Percentiles rank a stretch among this genome's conserved stretches.
phyloP scores from a whole-genome alignment of 202 grass and related monocot genomes.

The Zoysia matrella region DNA sequence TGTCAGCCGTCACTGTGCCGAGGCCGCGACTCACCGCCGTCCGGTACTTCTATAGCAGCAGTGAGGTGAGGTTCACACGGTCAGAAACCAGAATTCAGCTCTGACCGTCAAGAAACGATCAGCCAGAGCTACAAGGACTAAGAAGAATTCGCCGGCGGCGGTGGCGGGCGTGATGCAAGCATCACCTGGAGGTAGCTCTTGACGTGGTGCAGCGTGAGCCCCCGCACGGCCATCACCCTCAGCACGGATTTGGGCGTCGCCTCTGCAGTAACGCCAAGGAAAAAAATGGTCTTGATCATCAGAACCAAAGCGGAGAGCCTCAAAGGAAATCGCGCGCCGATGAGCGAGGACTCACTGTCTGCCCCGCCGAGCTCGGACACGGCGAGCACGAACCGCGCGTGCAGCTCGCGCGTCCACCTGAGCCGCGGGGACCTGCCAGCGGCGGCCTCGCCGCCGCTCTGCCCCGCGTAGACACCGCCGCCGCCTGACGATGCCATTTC shows the following conservation, averaged over 20 bases:
- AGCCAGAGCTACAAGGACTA: background rate
- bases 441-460: constrained; percentile 23
- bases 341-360: constrained; percentile 56
- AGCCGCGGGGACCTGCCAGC: constrained; percentile 54
- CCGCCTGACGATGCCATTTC: constrained; percentile 48
- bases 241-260: constrained; percentile 87
- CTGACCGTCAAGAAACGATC: background rate
- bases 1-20: background rate
- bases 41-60: constrained; percentile 73
- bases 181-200: constrained; percentile 95
- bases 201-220: constrained; percentile 85
- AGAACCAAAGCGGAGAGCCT: background rate
- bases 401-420: constrained; percentile 80
- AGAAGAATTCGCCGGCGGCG: background rate
- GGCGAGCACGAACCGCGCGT: constrained; percentile 65
- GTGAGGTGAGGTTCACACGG: constrained; percentile 2
- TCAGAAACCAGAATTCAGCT: constrained; percentile 12
- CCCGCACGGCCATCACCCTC: constrained; percentile 73
- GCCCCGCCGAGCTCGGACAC: constrained; percentile 79
- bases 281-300: background rate
- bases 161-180: too few species aligned
- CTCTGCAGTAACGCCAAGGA: constrained; percentile 55
- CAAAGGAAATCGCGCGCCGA: background rate
- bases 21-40: constrained; percentile 54
- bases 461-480: background rate